A percentile compares a stretch with the other conserved stretches of the same genome.
Conservation (phyloP, 2,329 filamentous ascomycete genomes). For the Trichoderma afroharzianum region DNA sequence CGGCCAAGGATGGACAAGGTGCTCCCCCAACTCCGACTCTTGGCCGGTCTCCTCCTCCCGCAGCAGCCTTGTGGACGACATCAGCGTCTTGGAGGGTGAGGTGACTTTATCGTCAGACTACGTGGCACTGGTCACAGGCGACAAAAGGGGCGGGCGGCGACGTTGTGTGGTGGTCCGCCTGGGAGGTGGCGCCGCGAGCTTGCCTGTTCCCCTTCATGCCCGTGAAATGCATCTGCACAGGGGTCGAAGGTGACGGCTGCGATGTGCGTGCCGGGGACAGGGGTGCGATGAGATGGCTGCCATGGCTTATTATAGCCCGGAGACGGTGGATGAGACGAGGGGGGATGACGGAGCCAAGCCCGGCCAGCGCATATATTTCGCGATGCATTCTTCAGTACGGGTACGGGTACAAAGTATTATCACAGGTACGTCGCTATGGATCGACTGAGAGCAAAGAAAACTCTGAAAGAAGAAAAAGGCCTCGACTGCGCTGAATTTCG, state of each 20-base stretch:
- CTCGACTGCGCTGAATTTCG: neutral
- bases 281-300: constrained; percentile 14
- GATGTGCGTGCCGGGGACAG: constrained; percentile 19
- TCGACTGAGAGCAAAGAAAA: neutral
- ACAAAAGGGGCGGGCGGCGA: constrained; percentile 19
- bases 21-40: neutral
- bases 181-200: constrained; percentile 17
- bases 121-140: constrained; percentile 20
- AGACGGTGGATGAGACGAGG: constrained; percentile 4
- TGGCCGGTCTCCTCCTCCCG: neutral
- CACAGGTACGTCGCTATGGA: too few species aligned
- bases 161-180: constrained; percentile 13
- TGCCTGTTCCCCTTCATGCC: constrained; percentile 13
- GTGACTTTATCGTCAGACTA: constrained; percentile 17
- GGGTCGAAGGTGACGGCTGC: constrained; percentile 18
- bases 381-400: neutral
- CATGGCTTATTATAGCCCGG: constrained; percentile 16
- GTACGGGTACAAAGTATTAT: neutral
- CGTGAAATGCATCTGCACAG: constrained; percentile 18
- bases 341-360: constrained; percentile 11
- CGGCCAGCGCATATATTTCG: neutral
- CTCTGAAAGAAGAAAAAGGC: neutral
- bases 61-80: neutral
- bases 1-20: neutral
- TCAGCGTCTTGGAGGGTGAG: neutral